Evolutionary conservation across 495 filamentous ascomycete genomes (phyloP).

Genomic region (Daldinia bambusicola): DNA sequence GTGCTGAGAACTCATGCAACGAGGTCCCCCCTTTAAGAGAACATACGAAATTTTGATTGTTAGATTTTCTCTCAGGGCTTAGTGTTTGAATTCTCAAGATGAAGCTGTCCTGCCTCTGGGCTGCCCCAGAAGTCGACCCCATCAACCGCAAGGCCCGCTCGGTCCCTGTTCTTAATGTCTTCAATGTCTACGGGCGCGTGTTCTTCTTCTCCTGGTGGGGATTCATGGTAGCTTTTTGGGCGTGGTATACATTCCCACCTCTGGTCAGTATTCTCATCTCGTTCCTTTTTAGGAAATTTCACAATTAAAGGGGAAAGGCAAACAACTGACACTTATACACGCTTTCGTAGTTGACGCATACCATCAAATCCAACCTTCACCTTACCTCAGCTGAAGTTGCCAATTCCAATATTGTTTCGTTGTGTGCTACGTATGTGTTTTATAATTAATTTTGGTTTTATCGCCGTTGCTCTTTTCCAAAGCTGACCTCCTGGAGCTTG

Average conservation of each 20-base stretch:
- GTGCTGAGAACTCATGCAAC: background rate
- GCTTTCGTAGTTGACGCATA: slow-evolving; percentile 68
- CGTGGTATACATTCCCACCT: slow-evolving; percentile 89
- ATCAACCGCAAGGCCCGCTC: slow-evolving; percentile 82
- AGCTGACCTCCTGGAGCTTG: slow-evolving; percentile 60
- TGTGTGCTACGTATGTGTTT: slow-evolving; percentile 79
- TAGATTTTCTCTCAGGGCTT: background rate
- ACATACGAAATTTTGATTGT: background rate
- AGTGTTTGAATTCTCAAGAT: slow-evolving; percentile 35
- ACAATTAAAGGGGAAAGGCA: background rate
- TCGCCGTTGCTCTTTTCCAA: background rate
- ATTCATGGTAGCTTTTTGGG: slow-evolving; percentile 96
- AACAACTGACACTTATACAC: slow-evolving; percentile 30
- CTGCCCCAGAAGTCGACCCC: slow-evolving; percentile 73
- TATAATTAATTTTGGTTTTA: background rate
- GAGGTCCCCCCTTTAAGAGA: background rate
- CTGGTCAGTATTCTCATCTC: slow-evolving; percentile 64
- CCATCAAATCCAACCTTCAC: slow-evolving; percentile 79
- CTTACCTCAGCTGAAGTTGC: slow-evolving; percentile 77
- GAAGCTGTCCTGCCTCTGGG: slow-evolving; percentile 64
- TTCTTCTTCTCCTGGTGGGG: slow-evolving; percentile 96
- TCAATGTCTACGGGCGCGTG: slow-evolving; percentile 82
- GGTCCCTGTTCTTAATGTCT: slow-evolving; percentile 82
- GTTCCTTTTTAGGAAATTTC: background rate
- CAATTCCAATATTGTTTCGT: slow-evolving; percentile 92